Evolutionary conservation across 2,329 filamentous ascomycete species (phyloP).

Genomic region (Fusarium denticulatum): DNA sequence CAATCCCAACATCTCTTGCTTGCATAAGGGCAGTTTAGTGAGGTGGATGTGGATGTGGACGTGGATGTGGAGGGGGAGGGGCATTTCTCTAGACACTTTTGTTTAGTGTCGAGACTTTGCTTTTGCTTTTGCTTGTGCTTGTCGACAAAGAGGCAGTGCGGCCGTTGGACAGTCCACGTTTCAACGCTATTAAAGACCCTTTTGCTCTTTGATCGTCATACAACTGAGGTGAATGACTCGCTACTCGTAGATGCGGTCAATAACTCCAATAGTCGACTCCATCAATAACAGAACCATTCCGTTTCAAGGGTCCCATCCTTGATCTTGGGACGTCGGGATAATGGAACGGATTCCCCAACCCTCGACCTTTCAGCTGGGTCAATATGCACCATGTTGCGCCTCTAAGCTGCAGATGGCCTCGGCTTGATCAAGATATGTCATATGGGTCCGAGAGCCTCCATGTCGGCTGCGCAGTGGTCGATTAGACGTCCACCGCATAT

Average conservation of each 20-base stretch:
- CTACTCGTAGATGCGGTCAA: neutral
- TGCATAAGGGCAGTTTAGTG: neutral
- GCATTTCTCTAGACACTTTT: constrained; percentile 1
- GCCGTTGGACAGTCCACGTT: constrained; percentile 18
- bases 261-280: neutral
- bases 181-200: neutral
- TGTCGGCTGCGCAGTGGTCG: constrained; percentile 27
- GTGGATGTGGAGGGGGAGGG: neutral
- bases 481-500: constrained; percentile 22
- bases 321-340: constrained; percentile 3
- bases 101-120: neutral
- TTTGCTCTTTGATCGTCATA: neutral
- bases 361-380: constrained; percentile 36
- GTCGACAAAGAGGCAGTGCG: constrained; percentile 7
- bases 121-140: constrained; percentile 28
- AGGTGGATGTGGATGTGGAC: neutral
- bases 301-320: constrained; percentile 23
- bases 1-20: constrained; percentile 3
- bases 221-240: constrained; percentile 24
- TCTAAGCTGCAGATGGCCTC: constrained; percentile 33
- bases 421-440: constrained; percentile 30
- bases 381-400: constrained; percentile 32
- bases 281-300: neutral
- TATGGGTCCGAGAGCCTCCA: constrained; percentile 27
- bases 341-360: constrained; percentile 18